Percentiles rank a stretch among this genome's conserved stretches.
Evolutionary conservation across 805 yeast species (phyloP).

Genomic region (Nakazawaea ishiwadae): DNA sequence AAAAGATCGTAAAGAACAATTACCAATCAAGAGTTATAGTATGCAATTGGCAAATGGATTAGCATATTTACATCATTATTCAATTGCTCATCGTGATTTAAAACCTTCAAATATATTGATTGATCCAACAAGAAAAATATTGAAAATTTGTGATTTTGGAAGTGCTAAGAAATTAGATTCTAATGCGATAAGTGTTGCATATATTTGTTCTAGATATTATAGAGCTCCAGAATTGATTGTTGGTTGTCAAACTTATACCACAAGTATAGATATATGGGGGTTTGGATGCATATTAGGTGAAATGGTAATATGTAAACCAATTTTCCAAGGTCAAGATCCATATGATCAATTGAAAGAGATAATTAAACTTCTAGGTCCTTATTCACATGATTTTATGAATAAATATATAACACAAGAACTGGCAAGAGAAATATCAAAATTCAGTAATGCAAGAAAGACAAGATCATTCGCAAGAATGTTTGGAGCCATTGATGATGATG

Average conservation of each 20-base stretch:
- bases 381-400: conserved; percentile 25
- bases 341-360: conserved; percentile 86
- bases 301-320: conserved; percentile 84
- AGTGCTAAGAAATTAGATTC: conserved; percentile 76
- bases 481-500: conserved; percentile 65
- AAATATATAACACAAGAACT: conserved; percentile 9
- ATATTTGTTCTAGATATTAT: conserved; percentile 93
- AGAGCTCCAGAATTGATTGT: conserved; percentile 95
- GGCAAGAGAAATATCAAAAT: conserved; percentile 4
- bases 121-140: conserved; percentile 59
- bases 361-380: conserved; percentile 87
- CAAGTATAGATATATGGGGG: conserved; percentile 97
- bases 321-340: conserved; percentile 94
- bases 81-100: conserved; percentile 79
- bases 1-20: conserved; percentile 51
- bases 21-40: conserved; percentile 72
- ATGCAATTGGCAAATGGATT: conserved; percentile 81
- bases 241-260: conserved; percentile 82
- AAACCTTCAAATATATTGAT: conserved; percentile 80
- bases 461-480: conserved; percentile 33
- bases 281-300: conserved; percentile 96
- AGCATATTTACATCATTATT: conserved; percentile 76
- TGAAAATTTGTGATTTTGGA: conserved; percentile 84
- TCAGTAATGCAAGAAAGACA: conserved; percentile 9
- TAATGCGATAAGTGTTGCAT: conserved; percentile 85